Base-by-base conservation (phyloP, 2,329 filamentous ascomycete genomes). In the Aspergillus sergii region DNA sequence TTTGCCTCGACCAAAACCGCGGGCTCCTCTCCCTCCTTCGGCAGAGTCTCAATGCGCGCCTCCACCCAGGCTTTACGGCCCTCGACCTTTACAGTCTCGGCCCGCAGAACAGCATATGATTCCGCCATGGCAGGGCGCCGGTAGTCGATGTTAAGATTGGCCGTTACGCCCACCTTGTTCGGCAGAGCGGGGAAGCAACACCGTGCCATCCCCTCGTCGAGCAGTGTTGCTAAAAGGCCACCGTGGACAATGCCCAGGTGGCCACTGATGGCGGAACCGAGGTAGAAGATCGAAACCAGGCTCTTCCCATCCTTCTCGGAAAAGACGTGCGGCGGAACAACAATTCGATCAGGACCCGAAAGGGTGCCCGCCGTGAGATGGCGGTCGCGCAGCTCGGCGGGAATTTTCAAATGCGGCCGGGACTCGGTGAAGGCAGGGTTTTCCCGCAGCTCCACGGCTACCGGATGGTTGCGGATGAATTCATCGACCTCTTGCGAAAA, bases 21-120 rank as follows among this genome's bases (percentile, higher is more conserved):
- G 1, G 89, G 88, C 69, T 84, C 82, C 77, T 89, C 85, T 10
- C 87, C 87, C 39, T 88, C 82, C 30, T 84, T 80, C 63, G 86
- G 86, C 64, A 98, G 79, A 60, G 92, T 89, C 84, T 97, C 93
- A 71, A 98, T 89, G 69, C 88, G 86, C 1, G 93, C 95, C 79
- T 91, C 90, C 1, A 97, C 93, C 93, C 93, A 97, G 14, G 93
- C 94, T 82, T 98, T 98, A 66, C 95, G 85, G 1, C 95, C 94
- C 75, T 98, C 93, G 1, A 94, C 91, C 81, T 91, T 94, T 11
- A 87, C 89, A 23, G 94, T 97, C 75, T 88, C 86, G 4, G 92
- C 94, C 65, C 86, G 85, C 63, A 99, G 80, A 50, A 96, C 92
- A 34, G 96, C 82, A 74, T 91, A 95, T 64, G 86, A 86, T 26